phyloP scores from a whole-genome alignment of 306 rosid species.

The Sophora flavescens region DNA sequence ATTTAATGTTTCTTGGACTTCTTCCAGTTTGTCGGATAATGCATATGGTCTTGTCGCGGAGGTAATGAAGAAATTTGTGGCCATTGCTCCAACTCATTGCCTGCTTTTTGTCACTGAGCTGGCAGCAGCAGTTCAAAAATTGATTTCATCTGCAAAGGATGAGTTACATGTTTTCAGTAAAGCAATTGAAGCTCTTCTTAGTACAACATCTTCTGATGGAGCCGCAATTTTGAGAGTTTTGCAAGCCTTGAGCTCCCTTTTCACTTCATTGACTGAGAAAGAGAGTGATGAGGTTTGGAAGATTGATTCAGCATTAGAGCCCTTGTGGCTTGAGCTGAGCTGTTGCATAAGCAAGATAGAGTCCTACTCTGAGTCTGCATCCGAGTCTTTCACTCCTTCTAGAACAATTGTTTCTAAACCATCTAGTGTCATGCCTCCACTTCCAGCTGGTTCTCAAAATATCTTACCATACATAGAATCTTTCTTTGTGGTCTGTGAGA shows the following conservation, averaged over 20 bases:
- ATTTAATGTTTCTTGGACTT: constrained; percentile 50
- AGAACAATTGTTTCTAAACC: constrained; percentile 71
- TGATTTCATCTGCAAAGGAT: constrained; percentile 85
- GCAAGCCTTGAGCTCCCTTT: constrained; percentile 93
- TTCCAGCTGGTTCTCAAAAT: constrained; percentile 95
- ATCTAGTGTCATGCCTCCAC: constrained; percentile 73
- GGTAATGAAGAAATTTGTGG: constrained; percentile 94
- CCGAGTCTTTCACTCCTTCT: constrained; percentile 62
- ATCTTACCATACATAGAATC: constrained; percentile 93
- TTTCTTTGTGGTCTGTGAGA: constrained; percentile 95
- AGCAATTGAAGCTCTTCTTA: constrained; percentile 82
- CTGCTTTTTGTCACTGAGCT: constrained; percentile 84
- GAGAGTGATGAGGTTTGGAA: constrained; percentile 74
- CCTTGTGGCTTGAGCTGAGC: constrained; percentile 93
- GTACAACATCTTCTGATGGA: constrained; percentile 87
- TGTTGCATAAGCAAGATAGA: constrained; percentile 92
- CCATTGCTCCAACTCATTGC: constrained; percentile 84
- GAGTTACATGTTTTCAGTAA: constrained; percentile 78
- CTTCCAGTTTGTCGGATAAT: constrained; percentile 88
- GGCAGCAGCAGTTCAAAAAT: constrained; percentile 76
- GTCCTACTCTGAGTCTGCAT: constrained; percentile 77
- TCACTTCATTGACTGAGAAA: constrained; percentile 65
- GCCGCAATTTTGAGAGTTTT: constrained; percentile 95
- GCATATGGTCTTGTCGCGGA: constrained; percentile 88
- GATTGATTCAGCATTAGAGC: constrained; percentile 88